Base-by-base conservation (phyloP, 2,329 filamentous ascomycete species). In the Gliomastix tumulicola region DNA sequence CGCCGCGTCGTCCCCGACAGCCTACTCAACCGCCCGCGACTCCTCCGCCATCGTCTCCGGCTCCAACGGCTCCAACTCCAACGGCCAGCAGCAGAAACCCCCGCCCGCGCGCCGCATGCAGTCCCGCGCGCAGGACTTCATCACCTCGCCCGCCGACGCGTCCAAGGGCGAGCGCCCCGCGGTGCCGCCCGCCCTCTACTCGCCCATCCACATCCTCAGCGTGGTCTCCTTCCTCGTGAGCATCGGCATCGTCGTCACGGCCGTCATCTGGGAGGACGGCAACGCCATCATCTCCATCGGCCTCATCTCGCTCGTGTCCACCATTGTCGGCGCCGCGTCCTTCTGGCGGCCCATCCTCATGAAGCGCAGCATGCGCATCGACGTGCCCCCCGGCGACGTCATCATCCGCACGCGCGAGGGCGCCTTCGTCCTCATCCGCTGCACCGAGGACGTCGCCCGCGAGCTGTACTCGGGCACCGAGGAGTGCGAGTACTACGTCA, bases 401-500 rank as follows among this genome's bases (percentile, higher is more conserved):
- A 66, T 79, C 20, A 78, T 81, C 38, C 66, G 71, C 20, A 80
- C 76, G 2, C 68, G 74, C 6, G 69, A 74, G 44, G 76, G 76
- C 2, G 75, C 72, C 2, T 79, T 81, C 44, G 51, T 82, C 3
- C 57, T 79, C 7, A 58, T 82, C 13, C 60, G 62, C 32, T 79
- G 76, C 47, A 65, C 67, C 6, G 76, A 81, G 50, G 68, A 76
- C 21, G 69, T 81, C 3, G 71, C 75, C 3, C 65, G 77, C n/a
- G 76, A 81, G 49, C 63, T 82, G 1, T 81, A 80, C 53, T 68
- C 66, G 0, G 74, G 74, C 13, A 78, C 72, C 0, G 76, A 80
- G 44, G 68, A 74, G 46, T 81, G 77, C 52, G 49, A 68, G 20
- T 81, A 80, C 46, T 59, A 65, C 18, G 66, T 79, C 30, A 54